Percentiles rank a stretch among this genome's conserved stretches.
Conservation (phyloP, 352 stramenopile species). For the Phytophthora pini region DNA sequence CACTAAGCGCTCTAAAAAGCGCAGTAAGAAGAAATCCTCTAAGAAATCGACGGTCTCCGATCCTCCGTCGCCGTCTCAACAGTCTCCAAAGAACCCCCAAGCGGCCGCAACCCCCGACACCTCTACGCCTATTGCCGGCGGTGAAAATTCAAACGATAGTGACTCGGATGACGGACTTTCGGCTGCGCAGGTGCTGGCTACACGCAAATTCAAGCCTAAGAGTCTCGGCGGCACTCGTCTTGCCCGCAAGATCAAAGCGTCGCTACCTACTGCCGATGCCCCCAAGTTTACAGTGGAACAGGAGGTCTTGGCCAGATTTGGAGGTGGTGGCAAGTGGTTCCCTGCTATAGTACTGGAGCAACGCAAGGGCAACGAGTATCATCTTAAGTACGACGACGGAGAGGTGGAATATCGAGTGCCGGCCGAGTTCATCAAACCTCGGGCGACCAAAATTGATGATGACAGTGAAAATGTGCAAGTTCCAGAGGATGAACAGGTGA, state of each 20-base stretch:
- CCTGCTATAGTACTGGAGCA: constrained; percentile 71
- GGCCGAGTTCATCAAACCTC: constrained; percentile 50
- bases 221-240: constrained; percentile 46
- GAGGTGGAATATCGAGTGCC: constrained; percentile 77
- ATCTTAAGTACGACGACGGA: constrained; percentile 82
- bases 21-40: constrained; percentile 53
- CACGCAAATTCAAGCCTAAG: constrained; percentile 68
- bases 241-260: constrained; percentile 29
- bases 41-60: constrained; percentile 38
- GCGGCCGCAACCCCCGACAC: constrained; percentile 4
- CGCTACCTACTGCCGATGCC: constrained; percentile 26
- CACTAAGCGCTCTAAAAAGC: constrained; percentile 41
- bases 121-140: constrained; percentile 3
- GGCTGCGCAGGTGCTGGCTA: constrained; percentile 67
- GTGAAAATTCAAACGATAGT: constrained; percentile 47
- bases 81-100: constrained; percentile 4
- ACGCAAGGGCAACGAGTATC: constrained; percentile 75
- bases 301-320: constrained; percentile 66
- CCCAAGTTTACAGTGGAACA: constrained; percentile 47
- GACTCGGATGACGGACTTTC: constrained; percentile 65
- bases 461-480: constrained; percentile 4
- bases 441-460: constrained; percentile 17
- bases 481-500: constrained; percentile 10
- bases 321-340: constrained; percentile 67
- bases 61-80: constrained; percentile 11